Percentiles rank a stretch among this genome's conserved stretches.
Evolutionary conservation across 805 yeast genomes (phyloP).

Genomic region (Clavispora phyllophila): DNA sequence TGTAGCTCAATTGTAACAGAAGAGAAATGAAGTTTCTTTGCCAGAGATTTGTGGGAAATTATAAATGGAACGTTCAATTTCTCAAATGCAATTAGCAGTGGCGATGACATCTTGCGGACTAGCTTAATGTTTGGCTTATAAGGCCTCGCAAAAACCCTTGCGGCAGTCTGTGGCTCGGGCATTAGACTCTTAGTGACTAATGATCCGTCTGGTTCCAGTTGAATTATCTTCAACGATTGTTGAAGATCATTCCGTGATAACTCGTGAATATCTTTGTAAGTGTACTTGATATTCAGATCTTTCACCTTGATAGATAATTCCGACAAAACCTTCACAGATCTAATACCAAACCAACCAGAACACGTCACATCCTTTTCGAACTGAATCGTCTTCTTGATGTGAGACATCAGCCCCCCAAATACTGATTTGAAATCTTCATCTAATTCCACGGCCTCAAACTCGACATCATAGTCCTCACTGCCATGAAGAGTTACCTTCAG

Average conservation of each 20-base stretch:
- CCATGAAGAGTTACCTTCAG: neutral
- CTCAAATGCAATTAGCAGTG: constrained; percentile 27
- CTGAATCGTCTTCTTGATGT: neutral
- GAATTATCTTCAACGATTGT: neutral
- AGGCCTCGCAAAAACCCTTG: constrained; percentile 8
- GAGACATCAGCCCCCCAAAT: neutral
- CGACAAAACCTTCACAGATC: neutral
- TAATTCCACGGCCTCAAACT: neutral
- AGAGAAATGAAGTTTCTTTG: constrained; percentile 14
- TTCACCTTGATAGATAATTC: neutral
- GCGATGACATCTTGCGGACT: constrained; percentile 5
- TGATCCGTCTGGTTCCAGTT: neutral
- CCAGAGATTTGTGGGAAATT: constrained; percentile 14
- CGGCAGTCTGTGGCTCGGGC: constrained; percentile 6
- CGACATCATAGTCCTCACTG: neutral
- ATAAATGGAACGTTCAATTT: constrained; percentile 18
- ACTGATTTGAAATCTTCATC: neutral
- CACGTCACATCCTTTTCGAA: neutral
- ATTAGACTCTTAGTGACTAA: constrained; percentile 1
- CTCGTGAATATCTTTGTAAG: neutral
- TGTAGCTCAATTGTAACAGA: constrained; percentile 19
- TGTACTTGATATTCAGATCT: neutral
- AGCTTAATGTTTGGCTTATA: constrained; percentile 23
- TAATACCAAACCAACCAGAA: neutral
- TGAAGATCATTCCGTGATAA: neutral